phyloP scores from a whole-genome alignment of 768 basidiomycete species.

The Austroboletus festivus region DNA sequence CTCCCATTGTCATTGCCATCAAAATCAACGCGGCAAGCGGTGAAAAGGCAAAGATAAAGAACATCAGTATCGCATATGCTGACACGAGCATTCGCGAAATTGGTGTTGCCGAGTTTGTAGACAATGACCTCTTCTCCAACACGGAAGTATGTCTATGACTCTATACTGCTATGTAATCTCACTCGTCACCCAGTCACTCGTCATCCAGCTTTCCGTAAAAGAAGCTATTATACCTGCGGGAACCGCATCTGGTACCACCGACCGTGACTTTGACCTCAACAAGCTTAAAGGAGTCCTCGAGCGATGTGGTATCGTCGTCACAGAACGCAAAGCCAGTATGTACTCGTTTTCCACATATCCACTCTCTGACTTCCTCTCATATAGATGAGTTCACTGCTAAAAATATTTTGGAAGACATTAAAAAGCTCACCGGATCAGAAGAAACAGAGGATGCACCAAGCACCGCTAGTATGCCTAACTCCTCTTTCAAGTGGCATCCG shows the following conservation, averaged over 20 bases:
- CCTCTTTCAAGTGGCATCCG: not conserved
- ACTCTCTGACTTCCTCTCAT: not conserved
- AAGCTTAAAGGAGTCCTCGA: conserved; percentile 87
- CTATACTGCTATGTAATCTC: not conserved
- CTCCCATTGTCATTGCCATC: conserved; percentile 88
- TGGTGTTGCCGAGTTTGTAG: conserved; percentile 87
- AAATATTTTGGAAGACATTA: conserved; percentile 78
- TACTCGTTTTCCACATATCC: not conserved
- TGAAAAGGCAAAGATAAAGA: conserved; percentile 60
- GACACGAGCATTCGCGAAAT: conserved; percentile 84
- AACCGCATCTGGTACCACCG: conserved; percentile 67
- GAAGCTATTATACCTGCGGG: conserved; percentile 84
- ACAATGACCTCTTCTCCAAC: conserved; percentile 95
- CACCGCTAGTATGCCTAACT: conserved; percentile 7
- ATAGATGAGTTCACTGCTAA: conserved; percentile 82
- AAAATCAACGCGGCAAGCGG: conserved; percentile 58
- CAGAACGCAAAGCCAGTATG: conserved; percentile 85
- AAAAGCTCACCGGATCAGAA: conserved; percentile 34
- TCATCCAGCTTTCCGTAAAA: conserved; percentile 97
- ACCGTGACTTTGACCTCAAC: conserved; percentile 82
- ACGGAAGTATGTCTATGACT: conserved; percentile 60
- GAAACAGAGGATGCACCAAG: conserved; percentile 21
- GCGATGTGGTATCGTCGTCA: conserved; percentile 85
- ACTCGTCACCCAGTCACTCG: conserved; percentile 60
- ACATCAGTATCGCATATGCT: conserved; percentile 86